Percentiles rank a stretch among this genome's conserved stretches.
These are phyloP conservation scores for Daldinia bambusicola DNA, from an alignment of 495 filamentous ascomycete genomes.

Conservation along the genomic window DNA sequence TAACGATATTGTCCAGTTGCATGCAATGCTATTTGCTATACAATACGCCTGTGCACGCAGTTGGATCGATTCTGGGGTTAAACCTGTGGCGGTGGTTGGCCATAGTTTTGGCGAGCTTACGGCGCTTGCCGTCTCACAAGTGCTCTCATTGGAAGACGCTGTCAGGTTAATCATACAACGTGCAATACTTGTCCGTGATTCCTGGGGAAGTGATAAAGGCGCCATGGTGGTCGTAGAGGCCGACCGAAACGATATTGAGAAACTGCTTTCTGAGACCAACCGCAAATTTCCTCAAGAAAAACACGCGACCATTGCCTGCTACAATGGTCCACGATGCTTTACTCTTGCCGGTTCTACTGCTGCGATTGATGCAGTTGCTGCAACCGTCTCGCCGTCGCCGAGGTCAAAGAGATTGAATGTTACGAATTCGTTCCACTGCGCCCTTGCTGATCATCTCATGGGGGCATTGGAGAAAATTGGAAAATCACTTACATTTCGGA, in stretches of 20 bases:
- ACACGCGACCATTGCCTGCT: conserved; percentile 58
- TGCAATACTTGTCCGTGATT: conserved; percentile 50
- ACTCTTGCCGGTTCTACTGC: conserved; percentile 56
- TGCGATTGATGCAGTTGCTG: conserved; percentile 49
- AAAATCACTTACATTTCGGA: conserved; percentile 45
- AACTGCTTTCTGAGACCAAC: conserved; percentile 43
- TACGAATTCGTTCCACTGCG: conserved; percentile 65
- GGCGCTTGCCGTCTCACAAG: conserved; percentile 54
- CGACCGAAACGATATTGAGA: conserved; percentile 45
- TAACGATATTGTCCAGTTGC: conserved; percentile 57
- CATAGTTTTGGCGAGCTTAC: conserved; percentile 64
- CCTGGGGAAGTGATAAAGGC: conserved; percentile 57
- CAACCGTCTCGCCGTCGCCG: conserved; percentile 38
- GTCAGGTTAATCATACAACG: conserved; percentile 54
- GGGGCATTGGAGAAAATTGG: conserved; percentile 47
- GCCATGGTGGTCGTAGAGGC: conserved; percentile 61
- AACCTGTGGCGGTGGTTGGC: conserved; percentile 52
- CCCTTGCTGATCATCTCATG: conserved; percentile 56
- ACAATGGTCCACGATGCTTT: conserved; percentile 61
- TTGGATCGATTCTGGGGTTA: conserved; percentile 60
- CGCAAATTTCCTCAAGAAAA: conserved; percentile 24
- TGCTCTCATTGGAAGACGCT: conserved; percentile 51
- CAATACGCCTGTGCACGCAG: conserved; percentile 61
- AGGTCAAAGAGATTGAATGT: conserved; percentile 56
- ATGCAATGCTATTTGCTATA: conserved; percentile 57